Conservation (phyloP, 345 rosid genomes). For the Euphorbia peplus region DNA sequence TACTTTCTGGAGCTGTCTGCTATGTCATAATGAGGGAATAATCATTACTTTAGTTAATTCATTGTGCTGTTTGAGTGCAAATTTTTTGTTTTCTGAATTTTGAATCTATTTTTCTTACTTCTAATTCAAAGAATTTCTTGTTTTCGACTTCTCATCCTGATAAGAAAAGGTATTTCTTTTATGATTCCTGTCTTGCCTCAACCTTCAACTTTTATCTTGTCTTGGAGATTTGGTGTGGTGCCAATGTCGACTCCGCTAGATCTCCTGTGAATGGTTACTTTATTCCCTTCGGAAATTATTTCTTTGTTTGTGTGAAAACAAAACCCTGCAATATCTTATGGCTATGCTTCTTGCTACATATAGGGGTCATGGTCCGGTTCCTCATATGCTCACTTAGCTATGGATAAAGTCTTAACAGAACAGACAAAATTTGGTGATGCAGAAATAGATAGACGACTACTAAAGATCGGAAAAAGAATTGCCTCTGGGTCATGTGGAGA, state of each 20-base stretch:
- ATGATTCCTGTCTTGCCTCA: not conserved
- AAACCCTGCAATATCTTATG: constrained; percentile 8
- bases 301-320: not conserved
- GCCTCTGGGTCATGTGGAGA: constrained; percentile 73
- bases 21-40: too few species aligned
- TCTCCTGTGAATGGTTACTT: constrained; percentile 9
- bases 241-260: constrained; percentile 6
- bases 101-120: too few species aligned
- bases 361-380: constrained; percentile 68
- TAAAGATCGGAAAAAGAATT: constrained; percentile 60
- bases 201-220: not conserved
- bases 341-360: constrained; percentile 8
- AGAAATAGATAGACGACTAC: constrained; percentile 57
- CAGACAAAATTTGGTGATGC: constrained; percentile 34
- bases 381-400: constrained; percentile 35
- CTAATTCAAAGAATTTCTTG: too few species aligned
- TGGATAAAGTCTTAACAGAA: constrained; percentile 28
- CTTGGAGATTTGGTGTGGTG: not conserved
- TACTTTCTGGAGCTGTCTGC: too few species aligned
- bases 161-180: too few species aligned
- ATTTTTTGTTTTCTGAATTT: too few species aligned
- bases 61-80: too few species aligned
- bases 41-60: too few species aligned
- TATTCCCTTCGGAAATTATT: not conserved
- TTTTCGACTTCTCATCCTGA: too few species aligned